These are phyloP conservation scores for Pseudogymnoascus sp. DNA, from an alignment of 2,329 filamentous ascomycete genomes.

Conservation along the genomic window DNA sequence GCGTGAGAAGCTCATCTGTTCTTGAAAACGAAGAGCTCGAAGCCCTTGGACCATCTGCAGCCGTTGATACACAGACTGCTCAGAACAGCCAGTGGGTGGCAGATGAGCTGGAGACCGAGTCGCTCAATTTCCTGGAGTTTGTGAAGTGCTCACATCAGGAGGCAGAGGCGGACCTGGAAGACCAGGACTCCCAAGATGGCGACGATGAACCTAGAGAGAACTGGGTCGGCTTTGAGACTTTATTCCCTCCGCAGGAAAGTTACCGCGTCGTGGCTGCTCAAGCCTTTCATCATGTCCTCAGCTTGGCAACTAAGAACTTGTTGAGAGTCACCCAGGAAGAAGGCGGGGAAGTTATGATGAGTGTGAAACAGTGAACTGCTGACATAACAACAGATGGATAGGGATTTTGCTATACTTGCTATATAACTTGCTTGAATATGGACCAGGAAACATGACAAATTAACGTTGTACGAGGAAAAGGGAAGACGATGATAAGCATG, in stretches of 20 bases:
- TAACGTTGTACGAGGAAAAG: not conserved
- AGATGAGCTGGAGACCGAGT: constrained; percentile 51
- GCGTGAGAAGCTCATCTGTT: constrained; percentile 9
- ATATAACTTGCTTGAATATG: not conserved
- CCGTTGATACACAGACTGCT: constrained; percentile 44
- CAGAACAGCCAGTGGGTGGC: constrained; percentile 43
- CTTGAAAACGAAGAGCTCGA: constrained; percentile 37
- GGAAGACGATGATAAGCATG: not conserved
- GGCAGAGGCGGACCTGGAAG: constrained; percentile 24
- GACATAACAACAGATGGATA: not conserved
- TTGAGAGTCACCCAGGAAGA: constrained; percentile 55
- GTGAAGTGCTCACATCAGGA: constrained; percentile 42
- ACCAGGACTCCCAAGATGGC: constrained; percentile 21
- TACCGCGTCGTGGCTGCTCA: constrained; percentile 61
- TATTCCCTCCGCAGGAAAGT: constrained; percentile 53
- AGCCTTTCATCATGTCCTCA: constrained; percentile 68
- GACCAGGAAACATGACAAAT: not conserved
- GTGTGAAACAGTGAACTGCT: constrained; percentile 17
- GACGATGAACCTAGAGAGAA: constrained; percentile 19
- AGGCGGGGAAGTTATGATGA: constrained; percentile 25
- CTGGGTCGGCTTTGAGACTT: constrained; percentile 60
- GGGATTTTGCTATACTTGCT: constrained; percentile 10
- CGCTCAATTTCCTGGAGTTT: constrained; percentile 57
- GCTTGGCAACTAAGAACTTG: constrained; percentile 59
- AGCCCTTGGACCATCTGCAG: constrained; percentile 33